A percentile compares a stretch with the other conserved stretches of the same genome.
phyloP scores from a whole-genome alignment of 2,329 filamentous ascomycete genomes.

The Clarireedia homoeocarpa region DNA sequence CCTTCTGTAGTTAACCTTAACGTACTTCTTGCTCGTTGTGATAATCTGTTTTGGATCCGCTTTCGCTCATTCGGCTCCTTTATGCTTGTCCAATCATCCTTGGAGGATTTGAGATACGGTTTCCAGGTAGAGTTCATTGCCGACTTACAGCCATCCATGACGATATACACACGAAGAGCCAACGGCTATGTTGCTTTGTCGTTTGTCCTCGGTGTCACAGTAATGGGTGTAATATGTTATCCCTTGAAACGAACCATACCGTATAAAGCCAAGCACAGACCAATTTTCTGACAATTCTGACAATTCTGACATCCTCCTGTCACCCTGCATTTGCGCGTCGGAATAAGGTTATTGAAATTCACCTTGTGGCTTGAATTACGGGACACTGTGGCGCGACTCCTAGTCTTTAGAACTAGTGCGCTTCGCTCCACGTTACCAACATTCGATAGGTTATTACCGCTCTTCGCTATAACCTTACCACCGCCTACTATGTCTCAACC shows the following conservation, averaged over 20 bases:
- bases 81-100: conserved; percentile 31
- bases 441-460: too few species aligned
- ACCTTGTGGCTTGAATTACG: too few species aligned
- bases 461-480: too few species aligned
- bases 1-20: not conserved
- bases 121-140: conserved; percentile 14
- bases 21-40: conserved; percentile 23
- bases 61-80: conserved; percentile 25
- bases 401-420: too few species aligned
- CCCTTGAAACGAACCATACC: not conserved
- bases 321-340: too few species aligned
- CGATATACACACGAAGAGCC: too few species aligned
- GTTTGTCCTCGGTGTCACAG: not conserved
- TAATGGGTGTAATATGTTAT: not conserved
- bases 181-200: not conserved
- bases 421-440: too few species aligned
- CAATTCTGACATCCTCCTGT: not conserved
- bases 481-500: too few species aligned
- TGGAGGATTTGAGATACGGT: conserved; percentile 13
- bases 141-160: too few species aligned
- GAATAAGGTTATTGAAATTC: too few species aligned
- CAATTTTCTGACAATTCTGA: not conserved
- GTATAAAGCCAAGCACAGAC: not conserved
- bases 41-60: conserved; percentile 22
- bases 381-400: too few species aligned